These are phyloP conservation scores for Pugionium cornutum DNA, from an alignment of 345 rosid genomes.

Conservation along the genomic window DNA sequence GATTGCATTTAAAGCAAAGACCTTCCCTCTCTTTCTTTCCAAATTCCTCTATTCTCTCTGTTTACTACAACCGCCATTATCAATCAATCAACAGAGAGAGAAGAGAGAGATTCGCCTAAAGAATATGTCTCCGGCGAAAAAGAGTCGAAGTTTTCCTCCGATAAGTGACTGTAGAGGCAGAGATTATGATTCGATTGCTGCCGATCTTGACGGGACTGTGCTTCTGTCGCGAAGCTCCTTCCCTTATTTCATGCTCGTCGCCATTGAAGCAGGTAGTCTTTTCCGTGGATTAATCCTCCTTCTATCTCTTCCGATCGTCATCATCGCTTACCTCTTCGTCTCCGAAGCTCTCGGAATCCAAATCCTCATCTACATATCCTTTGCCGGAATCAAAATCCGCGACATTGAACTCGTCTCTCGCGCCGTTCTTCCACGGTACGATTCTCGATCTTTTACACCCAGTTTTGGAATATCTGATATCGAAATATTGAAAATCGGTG, in stretches of 20 bases:
- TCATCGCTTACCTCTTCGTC: conserved; percentile 74
- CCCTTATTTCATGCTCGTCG: conserved; percentile 94
- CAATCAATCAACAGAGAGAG: background rate
- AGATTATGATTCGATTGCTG: conserved; percentile 66
- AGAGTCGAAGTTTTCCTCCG: conserved; percentile 52
- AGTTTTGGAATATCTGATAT: background rate
- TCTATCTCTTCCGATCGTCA: conserved; percentile 71
- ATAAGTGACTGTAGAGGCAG: conserved; percentile 53
- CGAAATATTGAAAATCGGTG: too few relatives aligned
- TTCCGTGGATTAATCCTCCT: conserved; percentile 80
- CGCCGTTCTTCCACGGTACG: conserved; percentile 85
- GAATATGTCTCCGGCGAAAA: conserved; percentile 45
- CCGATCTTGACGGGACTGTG: conserved; percentile 95
- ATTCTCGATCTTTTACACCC: background rate
- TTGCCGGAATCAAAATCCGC: conserved; percentile 84
- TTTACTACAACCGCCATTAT: background rate
- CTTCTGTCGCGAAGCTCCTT: conserved; percentile 76
- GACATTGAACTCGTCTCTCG: conserved; percentile 92
- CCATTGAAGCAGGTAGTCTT: conserved; percentile 89
- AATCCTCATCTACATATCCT: conserved; percentile 86
- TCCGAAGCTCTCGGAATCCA: conserved; percentile 91
- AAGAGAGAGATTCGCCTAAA: background rate
- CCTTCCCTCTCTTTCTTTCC: conserved; percentile 44
- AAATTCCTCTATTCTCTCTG: background rate
- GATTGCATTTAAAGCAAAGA: conserved; percentile 56